Conservation (phyloP, 1,284 basidiomycete genomes). For the Cutaneotrichosporon cavernicola region DNA sequence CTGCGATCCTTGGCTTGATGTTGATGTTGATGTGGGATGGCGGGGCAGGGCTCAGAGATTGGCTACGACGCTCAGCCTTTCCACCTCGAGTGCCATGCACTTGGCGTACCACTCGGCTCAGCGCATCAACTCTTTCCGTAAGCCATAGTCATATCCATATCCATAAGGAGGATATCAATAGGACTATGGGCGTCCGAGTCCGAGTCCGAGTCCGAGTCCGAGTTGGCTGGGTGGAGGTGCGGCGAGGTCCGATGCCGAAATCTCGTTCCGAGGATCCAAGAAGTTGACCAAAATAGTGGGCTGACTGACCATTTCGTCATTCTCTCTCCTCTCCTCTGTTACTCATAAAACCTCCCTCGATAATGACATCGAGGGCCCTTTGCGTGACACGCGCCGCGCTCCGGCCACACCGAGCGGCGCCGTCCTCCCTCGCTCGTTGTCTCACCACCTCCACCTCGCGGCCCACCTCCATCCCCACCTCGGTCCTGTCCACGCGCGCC, state of each 20-base stretch:
- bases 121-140: too few relatives aligned
- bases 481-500: neutral
- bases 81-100: neutral
- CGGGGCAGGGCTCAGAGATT: too few relatives aligned
- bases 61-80: neutral
- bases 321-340: neutral
- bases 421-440: neutral
- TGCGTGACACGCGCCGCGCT: neutral
- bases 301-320: neutral
- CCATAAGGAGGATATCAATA: neutral
- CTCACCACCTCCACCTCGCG: neutral
- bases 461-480: neutral
- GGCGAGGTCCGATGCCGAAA: neutral
- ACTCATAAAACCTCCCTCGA: neutral
- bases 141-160: neutral
- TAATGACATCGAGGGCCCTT: conserved; percentile 3
- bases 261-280: neutral
- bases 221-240: neutral
- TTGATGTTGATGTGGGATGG: too few relatives aligned
- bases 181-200: neutral
- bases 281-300: neutral
- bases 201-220: neutral
- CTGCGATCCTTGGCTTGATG: too few relatives aligned
- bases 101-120: neutral
- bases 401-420: neutral